These are phyloP conservation scores for Aspergillus funiculosus DNA, from an alignment of 495 filamentous ascomycete genomes.

Conservation along the genomic window DNA sequence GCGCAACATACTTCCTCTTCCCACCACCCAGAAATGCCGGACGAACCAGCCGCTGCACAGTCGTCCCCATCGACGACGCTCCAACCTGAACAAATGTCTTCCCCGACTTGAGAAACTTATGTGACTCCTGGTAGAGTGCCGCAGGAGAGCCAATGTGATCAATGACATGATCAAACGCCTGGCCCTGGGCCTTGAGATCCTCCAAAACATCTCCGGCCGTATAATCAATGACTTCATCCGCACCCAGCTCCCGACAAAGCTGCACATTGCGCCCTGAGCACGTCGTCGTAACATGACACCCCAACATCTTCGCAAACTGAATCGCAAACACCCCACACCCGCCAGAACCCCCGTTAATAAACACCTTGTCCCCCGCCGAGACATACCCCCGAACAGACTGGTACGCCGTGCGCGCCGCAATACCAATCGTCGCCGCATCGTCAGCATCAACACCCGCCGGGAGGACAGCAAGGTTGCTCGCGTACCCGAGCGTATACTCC, in stretches of 20 bases:
- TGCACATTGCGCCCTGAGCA: slow-evolving; percentile 56
- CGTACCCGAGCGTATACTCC: slow-evolving; percentile 43
- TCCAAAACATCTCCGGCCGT: slow-evolving; percentile 46
- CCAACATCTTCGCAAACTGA: slow-evolving; percentile 61
- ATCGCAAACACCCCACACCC: slow-evolving; percentile 57
- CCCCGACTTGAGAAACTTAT: slow-evolving; percentile 48
- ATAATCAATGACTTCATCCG: slow-evolving; percentile 67
- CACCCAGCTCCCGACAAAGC: slow-evolving; percentile 53
- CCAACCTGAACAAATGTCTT: slow-evolving; percentile 58
- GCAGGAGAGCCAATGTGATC: slow-evolving; percentile 55
- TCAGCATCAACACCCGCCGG: slow-evolving; percentile 48
- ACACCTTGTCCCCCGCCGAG: slow-evolving; percentile 49
- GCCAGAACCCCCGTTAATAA: slow-evolving; percentile 64
- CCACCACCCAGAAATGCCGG: slow-evolving; percentile 62
- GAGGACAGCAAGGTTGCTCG: slow-evolving; percentile 26
- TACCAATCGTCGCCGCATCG: slow-evolving; percentile 47
- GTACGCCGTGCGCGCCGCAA: slow-evolving; percentile 55
- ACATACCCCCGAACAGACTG: slow-evolving; percentile 54
- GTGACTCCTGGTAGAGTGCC: slow-evolving; percentile 49
- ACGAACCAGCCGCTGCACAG: slow-evolving; percentile 28
- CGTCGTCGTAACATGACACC: slow-evolving; percentile 55
- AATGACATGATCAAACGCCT: slow-evolving; percentile 51
- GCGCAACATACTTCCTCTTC: slow-evolving; percentile 47
- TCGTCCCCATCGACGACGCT: slow-evolving; percentile 24
- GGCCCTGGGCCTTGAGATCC: slow-evolving; percentile 43